These are phyloP conservation scores for Podospora conica DNA, from an alignment of 495 filamentous ascomycete species.

Conservation along the genomic window DNA sequence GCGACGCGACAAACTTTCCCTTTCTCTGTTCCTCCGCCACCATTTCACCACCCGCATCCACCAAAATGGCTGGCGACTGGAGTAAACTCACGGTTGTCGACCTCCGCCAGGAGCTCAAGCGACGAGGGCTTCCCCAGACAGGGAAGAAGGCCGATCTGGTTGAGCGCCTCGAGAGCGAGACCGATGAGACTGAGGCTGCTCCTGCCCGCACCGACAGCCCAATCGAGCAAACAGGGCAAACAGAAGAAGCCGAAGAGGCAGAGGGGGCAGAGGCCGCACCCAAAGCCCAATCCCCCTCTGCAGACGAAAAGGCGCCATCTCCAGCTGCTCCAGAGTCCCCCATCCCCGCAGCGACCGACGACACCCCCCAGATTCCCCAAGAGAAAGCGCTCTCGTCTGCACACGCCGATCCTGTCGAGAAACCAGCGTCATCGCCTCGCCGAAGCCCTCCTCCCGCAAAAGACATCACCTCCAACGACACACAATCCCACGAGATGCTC, in stretches of 20 bases:
- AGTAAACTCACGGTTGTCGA: slow-evolving; percentile 54
- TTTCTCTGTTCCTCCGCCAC: background rate
- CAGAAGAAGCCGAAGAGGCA: background rate
- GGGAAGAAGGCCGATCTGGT: slow-evolving; percentile 55
- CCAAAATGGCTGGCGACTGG: slow-evolving; percentile 49
- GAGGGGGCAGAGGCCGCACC: background rate
- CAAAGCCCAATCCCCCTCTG: background rate
- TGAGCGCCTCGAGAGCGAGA: slow-evolving; percentile 37
- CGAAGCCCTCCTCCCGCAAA: background rate
- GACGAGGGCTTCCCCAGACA: slow-evolving; percentile 45
- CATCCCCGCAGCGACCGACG: background rate
- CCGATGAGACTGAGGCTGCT: slow-evolving; percentile 13
- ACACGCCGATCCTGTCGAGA: background rate
- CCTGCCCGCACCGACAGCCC: slow-evolving; percentile 4
- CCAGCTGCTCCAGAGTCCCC: background rate
- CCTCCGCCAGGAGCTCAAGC: slow-evolving; percentile 52
- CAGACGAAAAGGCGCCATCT: background rate
- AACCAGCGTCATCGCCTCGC: background rate
- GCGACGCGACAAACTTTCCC: slow-evolving; percentile 9
- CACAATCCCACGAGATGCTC: background rate
- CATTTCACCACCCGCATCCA: background rate
- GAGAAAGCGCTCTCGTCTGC: background rate
- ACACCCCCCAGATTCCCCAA: background rate
- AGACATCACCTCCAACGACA: background rate
- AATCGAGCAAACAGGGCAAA: slow-evolving; percentile 11